Evolutionary conservation across 2,329 filamentous ascomycete species (phyloP).

Genomic region (Fusarium citri): DNA sequence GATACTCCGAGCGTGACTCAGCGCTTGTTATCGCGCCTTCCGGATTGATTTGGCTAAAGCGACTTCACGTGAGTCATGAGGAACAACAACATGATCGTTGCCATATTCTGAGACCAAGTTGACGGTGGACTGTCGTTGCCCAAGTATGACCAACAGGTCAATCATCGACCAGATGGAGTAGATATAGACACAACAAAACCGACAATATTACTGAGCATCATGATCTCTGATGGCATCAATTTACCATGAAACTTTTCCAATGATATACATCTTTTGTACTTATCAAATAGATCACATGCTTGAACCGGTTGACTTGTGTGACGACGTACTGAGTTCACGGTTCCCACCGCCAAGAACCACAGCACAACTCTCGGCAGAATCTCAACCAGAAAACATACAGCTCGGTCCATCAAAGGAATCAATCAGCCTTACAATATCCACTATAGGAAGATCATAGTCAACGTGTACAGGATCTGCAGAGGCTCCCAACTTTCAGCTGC

Average conservation of each 20-base stretch:
- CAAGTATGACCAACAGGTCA: background rate
- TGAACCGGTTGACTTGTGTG: background rate
- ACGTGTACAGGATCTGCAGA: background rate
- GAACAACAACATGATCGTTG: background rate
- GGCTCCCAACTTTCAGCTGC: background rate
- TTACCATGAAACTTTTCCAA: background rate
- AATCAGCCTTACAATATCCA: background rate
- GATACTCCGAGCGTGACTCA: constrained; percentile 22
- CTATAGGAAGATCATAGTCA: background rate
- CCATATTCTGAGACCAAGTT: background rate
- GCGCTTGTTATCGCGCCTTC: constrained; percentile 1
- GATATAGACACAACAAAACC: background rate
- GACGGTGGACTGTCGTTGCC: background rate
- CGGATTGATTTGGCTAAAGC: background rate
- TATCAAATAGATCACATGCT: rapidly evolving
- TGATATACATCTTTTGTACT: background rate
- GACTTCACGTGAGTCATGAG: background rate
- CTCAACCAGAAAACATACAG: background rate
- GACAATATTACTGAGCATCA: background rate
- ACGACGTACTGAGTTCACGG: background rate
- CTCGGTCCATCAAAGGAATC: too few species aligned
- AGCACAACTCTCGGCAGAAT: background rate
- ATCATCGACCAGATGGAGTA: background rate
- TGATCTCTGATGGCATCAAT: background rate
- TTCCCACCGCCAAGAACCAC: background rate